Evolutionary conservation across 345 rosid species (phyloP), one percentile per base, ranked within the genome.

Genomic region (Camelina hispida): DNA sequence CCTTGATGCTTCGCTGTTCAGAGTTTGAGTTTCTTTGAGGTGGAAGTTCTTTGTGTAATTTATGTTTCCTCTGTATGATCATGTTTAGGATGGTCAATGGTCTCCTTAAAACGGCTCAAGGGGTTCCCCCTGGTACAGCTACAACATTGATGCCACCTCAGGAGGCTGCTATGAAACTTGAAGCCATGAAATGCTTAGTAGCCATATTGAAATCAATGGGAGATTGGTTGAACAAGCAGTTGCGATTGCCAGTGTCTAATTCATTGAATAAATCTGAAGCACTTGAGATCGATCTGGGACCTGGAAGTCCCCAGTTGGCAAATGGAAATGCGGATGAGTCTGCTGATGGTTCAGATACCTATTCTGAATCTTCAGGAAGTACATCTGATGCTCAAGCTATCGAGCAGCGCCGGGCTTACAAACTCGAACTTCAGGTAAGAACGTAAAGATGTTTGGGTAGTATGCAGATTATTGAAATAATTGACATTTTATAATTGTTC

Each of bases 151-250:
- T 93, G 43, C 79, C 91, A 17, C 89, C 85, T 59, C 97, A 92
- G 81, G 97, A 92, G 78, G 71, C 79, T 42, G 80, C 93, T 47
- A 88, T 90, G 75, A 82, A 90, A 75, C 84, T 87, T 77, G 97
- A 92, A 84, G 91, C 97, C 68, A 93, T 89, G 78, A 92, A 87
- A 83, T 88, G 96, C 85, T 83, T 92, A 83, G 97, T 85, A 73
- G 78, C 84, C 78, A 86, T 92, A 73, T 81, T 84, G 71, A 90
- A 80, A 74, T 92, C 96, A 35, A 90, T 92, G 93, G 92, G 93
- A 82, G 74, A 82, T 47, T 92, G 96, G 96, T 85, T 90, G 94
- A 88, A 86, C 73, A 90, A 87, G 73, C 92, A 90, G 71, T 72
- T 78, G 64, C 72, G 72, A 69, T 61, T 75, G 28, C 80, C 82